Evolutionary conservation across 345 rosid species (phyloP).

Genomic region (Eutrema heterophyllum): DNA sequence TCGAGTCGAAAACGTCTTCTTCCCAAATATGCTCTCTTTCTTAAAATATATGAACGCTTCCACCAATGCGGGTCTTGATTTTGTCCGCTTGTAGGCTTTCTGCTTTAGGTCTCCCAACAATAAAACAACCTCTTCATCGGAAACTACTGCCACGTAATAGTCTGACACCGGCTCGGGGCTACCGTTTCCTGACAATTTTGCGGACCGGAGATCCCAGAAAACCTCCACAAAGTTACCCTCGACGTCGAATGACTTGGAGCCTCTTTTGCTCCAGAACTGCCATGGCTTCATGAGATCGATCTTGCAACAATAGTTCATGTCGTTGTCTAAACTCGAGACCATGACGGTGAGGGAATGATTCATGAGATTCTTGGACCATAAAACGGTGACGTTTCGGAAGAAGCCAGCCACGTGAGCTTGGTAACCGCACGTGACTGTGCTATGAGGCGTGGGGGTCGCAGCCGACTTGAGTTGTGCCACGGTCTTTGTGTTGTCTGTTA

Average conservation of each 20-base stretch:
- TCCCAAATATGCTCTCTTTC: conserved; percentile 79
- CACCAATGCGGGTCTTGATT: conserved; percentile 67
- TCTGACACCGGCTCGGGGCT: conserved; percentile 71
- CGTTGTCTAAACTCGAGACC: conserved; percentile 55
- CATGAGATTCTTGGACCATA: conserved; percentile 76
- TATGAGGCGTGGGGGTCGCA: conserved; percentile 43
- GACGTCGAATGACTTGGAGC: conserved; percentile 58
- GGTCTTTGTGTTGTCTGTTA: conserved; percentile 47
- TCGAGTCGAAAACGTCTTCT: conserved; percentile 67
- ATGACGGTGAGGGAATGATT: conserved; percentile 63
- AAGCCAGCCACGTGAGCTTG: conserved; percentile 63
- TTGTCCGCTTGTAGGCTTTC: conserved; percentile 80
- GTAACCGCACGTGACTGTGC: conserved; percentile 70
- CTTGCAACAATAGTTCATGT: conserved; percentile 49
- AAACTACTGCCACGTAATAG: conserved; percentile 74
- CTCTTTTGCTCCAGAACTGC: conserved; percentile 88
- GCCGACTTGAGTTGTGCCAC: conserved; percentile 43
- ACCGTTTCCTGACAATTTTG: conserved; percentile 59
- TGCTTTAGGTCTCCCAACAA: conserved; percentile 78
- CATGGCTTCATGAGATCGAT: conserved; percentile 77
- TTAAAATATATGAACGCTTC: conserved; percentile 59
- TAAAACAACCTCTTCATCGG: conserved; percentile 81
- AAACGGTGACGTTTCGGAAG: conserved; percentile 56
- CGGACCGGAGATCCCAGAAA: conserved; percentile 84
- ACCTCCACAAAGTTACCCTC: conserved; percentile 66